Evolutionary conservation across 2,329 filamentous ascomycete species (phyloP).

Genomic region (Talaromyces piceae): DNA sequence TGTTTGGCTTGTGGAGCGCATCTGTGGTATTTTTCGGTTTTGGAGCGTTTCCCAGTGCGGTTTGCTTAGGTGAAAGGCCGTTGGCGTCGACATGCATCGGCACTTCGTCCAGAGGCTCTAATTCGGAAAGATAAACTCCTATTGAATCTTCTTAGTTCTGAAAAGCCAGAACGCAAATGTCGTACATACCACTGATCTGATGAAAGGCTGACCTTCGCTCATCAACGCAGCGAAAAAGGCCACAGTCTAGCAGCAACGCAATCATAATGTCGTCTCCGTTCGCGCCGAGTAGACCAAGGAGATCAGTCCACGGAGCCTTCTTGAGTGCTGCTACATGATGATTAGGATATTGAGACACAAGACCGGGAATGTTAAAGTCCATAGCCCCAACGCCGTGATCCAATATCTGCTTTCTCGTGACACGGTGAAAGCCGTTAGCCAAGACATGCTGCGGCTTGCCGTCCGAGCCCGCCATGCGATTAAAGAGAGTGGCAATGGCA

Average conservation of each 20-base stretch:
- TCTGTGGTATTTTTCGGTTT: slow-evolving; percentile 5
- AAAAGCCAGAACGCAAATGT: not conserved
- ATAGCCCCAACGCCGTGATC: slow-evolving; percentile 25
- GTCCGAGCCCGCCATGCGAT: slow-evolving; percentile 40
- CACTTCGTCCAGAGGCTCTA: slow-evolving; percentile 19
- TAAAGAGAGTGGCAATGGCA: slow-evolving; percentile 70
- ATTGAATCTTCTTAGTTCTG: not conserved
- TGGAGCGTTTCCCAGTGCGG: not conserved
- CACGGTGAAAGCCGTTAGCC: slow-evolving; percentile 70
- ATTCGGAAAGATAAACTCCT: slow-evolving; percentile 26
- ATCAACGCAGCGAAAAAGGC: slow-evolving; percentile 61
- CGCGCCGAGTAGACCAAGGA: slow-evolving; percentile 66
- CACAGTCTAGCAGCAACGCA: slow-evolving; percentile 66
- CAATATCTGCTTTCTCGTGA: slow-evolving; percentile 20
- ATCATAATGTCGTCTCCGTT: slow-evolving; percentile 72
- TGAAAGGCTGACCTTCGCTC: slow-evolving; percentile 58
- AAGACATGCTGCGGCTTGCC: slow-evolving; percentile 65
- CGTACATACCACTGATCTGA: slow-evolving; percentile 65
- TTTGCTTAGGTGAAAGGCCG: not conserved
- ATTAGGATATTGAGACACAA: slow-evolving; percentile 61
- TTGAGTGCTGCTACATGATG: slow-evolving; percentile 63
- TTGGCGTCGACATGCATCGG: not conserved
- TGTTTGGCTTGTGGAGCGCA: slow-evolving; percentile 32
- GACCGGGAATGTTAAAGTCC: slow-evolving; percentile 53
- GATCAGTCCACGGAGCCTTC: slow-evolving; percentile 62